Evolutionary conservation across 1,139 yeast genomes (phyloP), one percentile per base, ranked within the genome.

Genomic region (Kluyveromyces sp.): DNA sequence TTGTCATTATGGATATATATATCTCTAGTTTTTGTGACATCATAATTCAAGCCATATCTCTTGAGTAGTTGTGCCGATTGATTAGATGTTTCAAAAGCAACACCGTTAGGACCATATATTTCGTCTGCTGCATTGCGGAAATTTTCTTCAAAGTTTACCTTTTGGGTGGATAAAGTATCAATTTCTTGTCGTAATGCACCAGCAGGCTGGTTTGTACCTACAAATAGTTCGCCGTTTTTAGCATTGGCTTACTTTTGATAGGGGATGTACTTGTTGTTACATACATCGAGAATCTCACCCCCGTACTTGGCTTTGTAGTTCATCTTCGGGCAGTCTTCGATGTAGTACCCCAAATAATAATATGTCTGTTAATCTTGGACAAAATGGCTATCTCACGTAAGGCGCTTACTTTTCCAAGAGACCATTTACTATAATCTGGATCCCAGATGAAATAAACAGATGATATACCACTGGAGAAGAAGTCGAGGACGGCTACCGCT

Each of bases 381-480:
- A 71, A 53, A 34, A 86, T 63, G 3, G 78, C 71, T 42, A 87
- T 68, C 58, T 90, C 97, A 36, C 86, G 66, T 32, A 88, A 57
- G 0, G 88, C 94, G 48, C 90, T 80, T 2, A 89, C 62, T 31
- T 87, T 85, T 0, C 97, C 97, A 36, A 89, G 64, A 0, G 89
- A 83, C 51, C 83, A 67, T 48, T 78, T 72, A 2, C 82, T 79
- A 61, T 73, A 83, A 50, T 80, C 90, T 0, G 95, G 95, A 59
- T 89, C 94, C 87, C 95, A 88, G 21, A 89, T 79, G 58, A 89
- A 84, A 59, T 89, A 90, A 1, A 90, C 92, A 0, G 95, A 82
- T 0, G 96, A 87, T 0, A 90, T 64, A 0, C 90, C 84, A 21
- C 78, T 65, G 0, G 96, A 96, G 35, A 90, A 63, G 33, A 89